Base-by-base conservation (phyloP, 2,329 filamentous ascomycete genomes). In the Fusarium hainanense region DNA sequence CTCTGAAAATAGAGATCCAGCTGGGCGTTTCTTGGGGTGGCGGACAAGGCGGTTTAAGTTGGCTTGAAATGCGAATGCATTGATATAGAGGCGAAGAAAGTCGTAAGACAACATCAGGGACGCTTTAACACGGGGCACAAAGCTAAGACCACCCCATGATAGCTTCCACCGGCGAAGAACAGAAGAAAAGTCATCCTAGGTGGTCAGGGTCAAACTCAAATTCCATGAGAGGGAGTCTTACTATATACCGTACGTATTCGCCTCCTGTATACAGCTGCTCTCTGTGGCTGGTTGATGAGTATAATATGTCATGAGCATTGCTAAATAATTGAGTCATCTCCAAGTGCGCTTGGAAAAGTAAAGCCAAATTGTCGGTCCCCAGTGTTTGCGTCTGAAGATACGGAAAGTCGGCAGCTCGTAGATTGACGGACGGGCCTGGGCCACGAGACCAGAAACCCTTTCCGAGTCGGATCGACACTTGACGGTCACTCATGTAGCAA, bases 1-100 rank as follows among this genome's bases (percentile, higher is more conserved):
- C 58, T 88, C 86, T 50, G 80, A 82, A 72, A 85, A 88, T 9
- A 81, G 81, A 10, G 80, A 76, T 74, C 51, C 76, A 69, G 41
- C 76, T 71, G 67, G 81, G 74, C 21, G 75, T 73, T 69, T 79
- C 78, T 48, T 77, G 13, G 71, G 69, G 41, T 71, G 59, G 10
- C 75, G 48, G 7, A 83, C 68, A 79, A 78, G 58, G 78, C 85
- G 74, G 84, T 86, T 71, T 79, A 88, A 51, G 87, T 89, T 91
- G 4, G 91, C 90, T 75, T 93, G 91, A 70, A 93, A 93, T 3
- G 90, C 91, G 74, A 93, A 93, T 0, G 91, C 90, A 62, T 92
- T 92, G 51, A 90, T 91, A 76, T 93, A 93, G 1, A 93, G 83
- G 9, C 90, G 85, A 3, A 93, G 80, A 73, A 92, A 93, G 70